These are phyloP conservation scores for Suillus lakei DNA, from an alignment of 768 basidiomycete genomes.

Conservation along the genomic window DNA sequence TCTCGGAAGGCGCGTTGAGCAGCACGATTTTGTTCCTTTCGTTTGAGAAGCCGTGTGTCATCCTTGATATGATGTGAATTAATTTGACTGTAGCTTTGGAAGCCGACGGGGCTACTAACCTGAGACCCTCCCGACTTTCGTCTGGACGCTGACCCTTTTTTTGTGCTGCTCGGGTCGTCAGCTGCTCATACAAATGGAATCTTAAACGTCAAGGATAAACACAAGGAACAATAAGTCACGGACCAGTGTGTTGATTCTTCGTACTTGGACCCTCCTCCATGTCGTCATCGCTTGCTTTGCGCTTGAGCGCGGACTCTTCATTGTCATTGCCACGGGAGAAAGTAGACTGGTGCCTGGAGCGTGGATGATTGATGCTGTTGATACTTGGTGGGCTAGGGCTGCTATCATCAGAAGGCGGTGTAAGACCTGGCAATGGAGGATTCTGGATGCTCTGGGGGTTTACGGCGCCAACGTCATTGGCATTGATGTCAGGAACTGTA, in stretches of 20 bases:
- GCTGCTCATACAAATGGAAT: slow-evolving; percentile 13
- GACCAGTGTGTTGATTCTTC: slow-evolving; percentile 70
- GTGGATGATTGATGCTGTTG: slow-evolving; percentile 34
- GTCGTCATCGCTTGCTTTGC: slow-evolving; percentile 75
- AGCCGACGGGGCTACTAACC: slow-evolving; percentile 27
- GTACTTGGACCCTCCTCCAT: slow-evolving; percentile 66
- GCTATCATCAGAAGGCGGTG: slow-evolving; percentile 75
- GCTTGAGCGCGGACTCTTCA: slow-evolving; percentile 63
- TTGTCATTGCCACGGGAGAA: slow-evolving; percentile 38
- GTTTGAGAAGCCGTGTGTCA: slow-evolving; percentile 76
- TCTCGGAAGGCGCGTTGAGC: slow-evolving; percentile 98
- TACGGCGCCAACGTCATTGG: slow-evolving; percentile 45
- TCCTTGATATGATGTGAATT: slow-evolving; percentile 47
- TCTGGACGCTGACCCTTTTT: slow-evolving; percentile 31
- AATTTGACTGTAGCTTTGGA: not conserved
- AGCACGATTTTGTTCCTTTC: slow-evolving; percentile 97
- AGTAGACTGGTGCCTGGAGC: slow-evolving; percentile 18
- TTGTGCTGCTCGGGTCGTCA: slow-evolving; percentile 29
- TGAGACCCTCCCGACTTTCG: slow-evolving; percentile 48
- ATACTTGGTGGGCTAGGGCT: slow-evolving; percentile 76
- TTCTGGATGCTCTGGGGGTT: slow-evolving; percentile 62
- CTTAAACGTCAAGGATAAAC: not conserved
- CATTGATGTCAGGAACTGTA: slow-evolving; percentile 24
- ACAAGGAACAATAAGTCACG: slow-evolving; percentile 24
- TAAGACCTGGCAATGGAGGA: slow-evolving; percentile 52